phyloP scores from a whole-genome alignment of 768 basidiomycete genomes.

The Auriscalpium microsporum region DNA sequence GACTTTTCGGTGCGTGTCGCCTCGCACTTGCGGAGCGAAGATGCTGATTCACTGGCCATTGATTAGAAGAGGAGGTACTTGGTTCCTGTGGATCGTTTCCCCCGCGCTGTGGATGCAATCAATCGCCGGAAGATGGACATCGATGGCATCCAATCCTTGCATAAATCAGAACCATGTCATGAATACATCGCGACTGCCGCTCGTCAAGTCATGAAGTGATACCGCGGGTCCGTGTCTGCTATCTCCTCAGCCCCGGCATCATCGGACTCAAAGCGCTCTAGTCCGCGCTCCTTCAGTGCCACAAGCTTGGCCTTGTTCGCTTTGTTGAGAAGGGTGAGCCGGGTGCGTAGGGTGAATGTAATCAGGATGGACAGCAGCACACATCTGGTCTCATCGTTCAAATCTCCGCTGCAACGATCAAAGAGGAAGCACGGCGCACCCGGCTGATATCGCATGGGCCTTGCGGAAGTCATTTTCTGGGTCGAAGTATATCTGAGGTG shows the following conservation, averaged over 20 bases:
- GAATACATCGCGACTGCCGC: not conserved
- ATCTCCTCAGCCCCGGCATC: conserved; percentile 24
- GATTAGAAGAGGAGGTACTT: not conserved
- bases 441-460: conserved; percentile 49
- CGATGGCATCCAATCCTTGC: not conserved
- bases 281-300: conserved; percentile 23
- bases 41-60: no score
- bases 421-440: conserved; percentile 20
- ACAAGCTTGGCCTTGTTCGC: conserved; percentile 27
- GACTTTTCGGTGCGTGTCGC: no score
- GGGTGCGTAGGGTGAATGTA: conserved; percentile 37
- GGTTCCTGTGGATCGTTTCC: not conserved
- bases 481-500: conserved; percentile 52
- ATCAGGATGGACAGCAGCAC: conserved; percentile 34
- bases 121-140: not conserved
- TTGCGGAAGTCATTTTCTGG: conserved; percentile 40
- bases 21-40: no score
- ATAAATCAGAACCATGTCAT: not conserved
- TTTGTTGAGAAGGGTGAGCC: conserved; percentile 36
- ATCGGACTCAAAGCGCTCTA: conserved; percentile 13
- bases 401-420: not conserved
- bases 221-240: conserved; percentile 43
- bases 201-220: conserved; percentile 40
- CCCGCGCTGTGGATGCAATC: not conserved
- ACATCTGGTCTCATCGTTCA: conserved; percentile 24